Evolutionary conservation across 768 basidiomycete species (phyloP), one percentile per base, ranked within the genome.

Genomic region (Russula brevipes): DNA sequence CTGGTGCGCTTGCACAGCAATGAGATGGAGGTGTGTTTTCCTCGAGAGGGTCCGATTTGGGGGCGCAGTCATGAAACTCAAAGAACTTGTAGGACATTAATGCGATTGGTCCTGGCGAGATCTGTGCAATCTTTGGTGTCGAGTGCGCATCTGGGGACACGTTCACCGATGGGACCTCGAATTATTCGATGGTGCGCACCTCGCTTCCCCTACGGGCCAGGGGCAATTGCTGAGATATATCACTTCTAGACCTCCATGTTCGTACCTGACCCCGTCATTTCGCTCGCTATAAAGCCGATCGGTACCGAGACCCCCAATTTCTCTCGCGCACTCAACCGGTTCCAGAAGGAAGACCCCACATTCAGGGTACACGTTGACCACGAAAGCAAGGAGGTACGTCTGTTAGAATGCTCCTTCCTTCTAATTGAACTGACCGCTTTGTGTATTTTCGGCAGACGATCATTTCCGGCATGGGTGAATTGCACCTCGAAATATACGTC

Each of bases 391-490:
- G 96, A 99, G 85, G 92, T 90, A 30, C 6, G 68, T 66, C 73
- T 44, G 42, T 54, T 57, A 4, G 1, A 11, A 19, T 8, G 7
- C 41, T 41, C 9, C 59, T n/a, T 60, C 54, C 11, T 45, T 30
- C 9, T 31, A 33, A 33, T 16, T 31, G 46, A 54, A 46, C 52
- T 35, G 39, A 56, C 53, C 36, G 3, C 38, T 19, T 10, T 41
- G 47, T 31, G 47, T 58, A 3, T 16, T 52, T n/a, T 31, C 19
- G 46, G 17, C 67, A 94, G 91, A 98, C 96, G 16, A 98, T 99
- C 74, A 98, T 99, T 68, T 98, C 95, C 36, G 97, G 97, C 24
- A 99, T 99, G 97, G 97, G 97, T 31, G 97, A 99, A 74, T 84
- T 99, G 17, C 97, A 99, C 73, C 83, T 99, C 30, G 97, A 99